A percentile compares a stretch with the other conserved stretches of the same genome.
Conservation (phyloP, 352 stramenopile species). For the Globisporangium emineosum region DNA sequence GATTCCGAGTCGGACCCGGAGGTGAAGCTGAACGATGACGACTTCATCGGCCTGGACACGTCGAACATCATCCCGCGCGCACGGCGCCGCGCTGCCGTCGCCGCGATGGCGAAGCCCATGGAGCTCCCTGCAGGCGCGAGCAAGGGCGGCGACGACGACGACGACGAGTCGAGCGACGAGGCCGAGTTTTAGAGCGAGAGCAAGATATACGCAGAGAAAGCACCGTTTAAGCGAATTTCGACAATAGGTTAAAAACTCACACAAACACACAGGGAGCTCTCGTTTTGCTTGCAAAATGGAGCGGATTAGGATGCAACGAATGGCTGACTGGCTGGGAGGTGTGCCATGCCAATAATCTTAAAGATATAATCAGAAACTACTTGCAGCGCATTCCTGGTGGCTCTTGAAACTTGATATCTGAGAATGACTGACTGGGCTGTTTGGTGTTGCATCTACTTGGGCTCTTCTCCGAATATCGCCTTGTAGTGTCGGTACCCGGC, state of each 20-base stretch:
- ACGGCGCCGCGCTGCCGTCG: constrained; percentile 63
- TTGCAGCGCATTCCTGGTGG: not conserved
- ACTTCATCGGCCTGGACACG: constrained; percentile 81
- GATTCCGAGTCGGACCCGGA: constrained; percentile 66
- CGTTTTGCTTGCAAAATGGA: not conserved
- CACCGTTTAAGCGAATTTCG: not conserved
- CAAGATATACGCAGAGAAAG: not conserved
- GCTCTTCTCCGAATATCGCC: constrained; percentile 20
- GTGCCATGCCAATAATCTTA: not conserved
- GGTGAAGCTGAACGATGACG: constrained; percentile 85
- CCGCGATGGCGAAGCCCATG: constrained; percentile 62
- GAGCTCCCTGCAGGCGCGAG: constrained; percentile 38
- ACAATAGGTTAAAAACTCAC: constrained; percentile 6
- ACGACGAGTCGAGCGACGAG: constrained; percentile 80
- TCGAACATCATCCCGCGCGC: constrained; percentile 85
- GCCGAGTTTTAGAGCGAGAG: constrained; percentile 74
- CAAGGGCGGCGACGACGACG: constrained; percentile 29
- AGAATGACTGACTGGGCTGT: too few species aligned
- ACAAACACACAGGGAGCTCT: constrained; percentile 1
- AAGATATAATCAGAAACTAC: not conserved
- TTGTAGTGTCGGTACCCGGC: constrained; percentile 47
- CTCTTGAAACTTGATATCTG: too few species aligned
- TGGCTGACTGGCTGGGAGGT: too few species aligned
- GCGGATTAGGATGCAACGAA: not conserved
- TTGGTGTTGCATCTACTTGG: not conserved